These are phyloP conservation scores for Narthecium ossifragum DNA, from an alignment of 106 monocot genomes.

Conservation along the genomic window DNA sequence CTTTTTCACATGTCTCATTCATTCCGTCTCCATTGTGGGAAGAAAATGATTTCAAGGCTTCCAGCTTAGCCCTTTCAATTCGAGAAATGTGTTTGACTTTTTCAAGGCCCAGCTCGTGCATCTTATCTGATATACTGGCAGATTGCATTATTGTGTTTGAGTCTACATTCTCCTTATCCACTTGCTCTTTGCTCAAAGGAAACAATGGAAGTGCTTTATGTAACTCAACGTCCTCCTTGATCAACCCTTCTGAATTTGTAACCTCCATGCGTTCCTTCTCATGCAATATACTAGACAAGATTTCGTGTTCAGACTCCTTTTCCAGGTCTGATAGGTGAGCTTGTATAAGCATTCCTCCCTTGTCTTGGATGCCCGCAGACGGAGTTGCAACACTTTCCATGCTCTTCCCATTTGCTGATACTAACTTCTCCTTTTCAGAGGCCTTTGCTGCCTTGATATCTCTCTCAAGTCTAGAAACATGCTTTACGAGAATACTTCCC, in stretches of 20 bases:
- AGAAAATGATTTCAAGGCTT: slow-evolving; percentile 39
- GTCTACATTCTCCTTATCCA: slow-evolving; percentile 43
- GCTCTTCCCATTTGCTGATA: slow-evolving; percentile 3
- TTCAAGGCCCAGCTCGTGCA: too few species aligned
- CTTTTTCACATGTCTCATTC: neutral
- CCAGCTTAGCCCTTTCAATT: slow-evolving; percentile 44
- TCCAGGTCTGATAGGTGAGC: neutral
- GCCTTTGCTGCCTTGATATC: slow-evolving; percentile 54
- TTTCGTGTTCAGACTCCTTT: neutral
- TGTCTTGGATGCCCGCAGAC: neutral
- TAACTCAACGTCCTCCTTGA: neutral
- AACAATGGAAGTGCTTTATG: neutral
- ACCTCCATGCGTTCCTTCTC: neutral
- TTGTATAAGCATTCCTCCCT: neutral
- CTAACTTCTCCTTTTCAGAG: slow-evolving; percentile 4
- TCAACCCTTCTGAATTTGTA: neutral
- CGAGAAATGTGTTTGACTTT: slow-evolving; percentile 20
- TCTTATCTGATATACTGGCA: neutral
- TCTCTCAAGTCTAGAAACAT: slow-evolving; percentile 64
- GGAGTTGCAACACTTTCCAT: slow-evolving; percentile 1
- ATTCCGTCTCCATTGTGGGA: slow-evolving; percentile 6
- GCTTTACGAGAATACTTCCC: slow-evolving; percentile 63
- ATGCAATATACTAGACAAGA: neutral
- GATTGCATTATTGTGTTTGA: neutral
- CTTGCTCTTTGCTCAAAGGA: neutral